Conservation (phyloP, 2,329 filamentous ascomycete species). For the Diaporthe eres region DNA sequence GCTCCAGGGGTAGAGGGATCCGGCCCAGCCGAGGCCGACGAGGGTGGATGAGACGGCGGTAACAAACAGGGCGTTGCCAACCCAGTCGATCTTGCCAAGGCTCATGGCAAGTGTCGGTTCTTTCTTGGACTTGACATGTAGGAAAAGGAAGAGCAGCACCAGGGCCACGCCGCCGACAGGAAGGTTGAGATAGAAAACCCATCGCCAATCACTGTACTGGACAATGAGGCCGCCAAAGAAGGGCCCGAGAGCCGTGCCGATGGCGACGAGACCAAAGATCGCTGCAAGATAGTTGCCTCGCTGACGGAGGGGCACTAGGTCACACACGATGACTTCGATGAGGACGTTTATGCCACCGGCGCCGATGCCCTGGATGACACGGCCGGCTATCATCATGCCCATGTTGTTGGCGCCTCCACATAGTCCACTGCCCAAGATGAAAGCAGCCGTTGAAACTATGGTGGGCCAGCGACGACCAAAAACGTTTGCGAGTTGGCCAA, state of each 20-base stretch:
- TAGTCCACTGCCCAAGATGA: constrained; percentile 67
- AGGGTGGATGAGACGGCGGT: constrained; percentile 11
- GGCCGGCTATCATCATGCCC: constrained; percentile 63
- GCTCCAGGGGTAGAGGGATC: constrained; percentile 11
- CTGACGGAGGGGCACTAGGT: constrained; percentile 49
- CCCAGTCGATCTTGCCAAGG: constrained; percentile 25
- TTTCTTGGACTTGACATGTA: constrained; percentile 23
- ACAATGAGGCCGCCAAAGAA: constrained; percentile 29
- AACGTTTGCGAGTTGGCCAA: constrained; percentile 57
- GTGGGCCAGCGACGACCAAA: constrained; percentile 63
- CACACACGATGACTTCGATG: constrained; percentile 47
- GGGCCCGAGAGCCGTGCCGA: constrained; percentile 18
- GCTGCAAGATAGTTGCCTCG: constrained; percentile 56
- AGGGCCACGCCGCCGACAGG: constrained; percentile 50
- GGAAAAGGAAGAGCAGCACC: constrained; percentile 47
- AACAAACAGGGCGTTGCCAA: constrained; percentile 22
- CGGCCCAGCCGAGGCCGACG: constrained; percentile 16
- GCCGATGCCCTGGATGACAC: constrained; percentile 63
- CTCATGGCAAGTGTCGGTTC: background rate
- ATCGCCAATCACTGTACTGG: constrained; percentile 32
- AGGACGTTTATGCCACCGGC: constrained; percentile 53
- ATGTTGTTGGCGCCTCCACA: constrained; percentile 61
- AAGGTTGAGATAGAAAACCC: constrained; percentile 46
- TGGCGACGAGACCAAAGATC: constrained; percentile 43
- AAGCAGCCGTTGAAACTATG: constrained; percentile 59